phyloP scores from a whole-genome alignment of 2,329 filamentous ascomycete species.

The Plectosphaerella plurivora region DNA sequence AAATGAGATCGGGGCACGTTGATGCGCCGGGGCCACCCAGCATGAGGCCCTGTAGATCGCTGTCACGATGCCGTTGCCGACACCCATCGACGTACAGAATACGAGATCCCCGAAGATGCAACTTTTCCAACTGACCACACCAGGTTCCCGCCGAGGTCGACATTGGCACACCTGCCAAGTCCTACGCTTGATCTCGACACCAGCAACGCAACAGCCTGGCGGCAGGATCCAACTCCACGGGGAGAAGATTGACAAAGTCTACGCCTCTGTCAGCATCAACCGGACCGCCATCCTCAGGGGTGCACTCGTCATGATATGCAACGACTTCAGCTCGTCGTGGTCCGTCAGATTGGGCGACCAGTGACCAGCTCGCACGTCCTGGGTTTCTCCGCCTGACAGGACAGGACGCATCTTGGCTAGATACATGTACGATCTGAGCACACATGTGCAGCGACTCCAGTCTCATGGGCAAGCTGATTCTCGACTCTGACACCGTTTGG shows the following conservation, averaged over 20 bases:
- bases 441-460: slow-evolving; percentile 19
- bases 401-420: slow-evolving; percentile 30
- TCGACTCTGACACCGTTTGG: slow-evolving; percentile 28
- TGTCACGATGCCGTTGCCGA: too few species aligned
- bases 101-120: too few species aligned
- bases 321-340: slow-evolving; percentile 30
- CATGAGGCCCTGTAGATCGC: too few species aligned
- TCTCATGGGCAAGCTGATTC: slow-evolving; percentile 22
- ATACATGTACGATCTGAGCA: slow-evolving; percentile 18
- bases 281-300: slow-evolving; percentile 21
- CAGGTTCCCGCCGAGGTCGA: slow-evolving; percentile 1
- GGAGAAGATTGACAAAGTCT: slow-evolving; percentile 18
- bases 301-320: slow-evolving; percentile 24
- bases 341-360: slow-evolving; percentile 24
- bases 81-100: too few species aligned
- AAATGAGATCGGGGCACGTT: too few species aligned
- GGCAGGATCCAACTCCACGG: slow-evolving; percentile 19
- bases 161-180: slow-evolving; percentile 22
- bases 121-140: too few species aligned
- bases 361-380: slow-evolving; percentile 22
- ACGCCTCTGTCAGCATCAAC: slow-evolving; percentile 29
- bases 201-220: slow-evolving; percentile 26
- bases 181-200: slow-evolving; percentile 27
- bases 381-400: slow-evolving; percentile 26
- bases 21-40: too few species aligned